Evolutionary conservation across 768 basidiomycete genomes (phyloP).

Genomic region (Pleurotus tuber-regium): DNA sequence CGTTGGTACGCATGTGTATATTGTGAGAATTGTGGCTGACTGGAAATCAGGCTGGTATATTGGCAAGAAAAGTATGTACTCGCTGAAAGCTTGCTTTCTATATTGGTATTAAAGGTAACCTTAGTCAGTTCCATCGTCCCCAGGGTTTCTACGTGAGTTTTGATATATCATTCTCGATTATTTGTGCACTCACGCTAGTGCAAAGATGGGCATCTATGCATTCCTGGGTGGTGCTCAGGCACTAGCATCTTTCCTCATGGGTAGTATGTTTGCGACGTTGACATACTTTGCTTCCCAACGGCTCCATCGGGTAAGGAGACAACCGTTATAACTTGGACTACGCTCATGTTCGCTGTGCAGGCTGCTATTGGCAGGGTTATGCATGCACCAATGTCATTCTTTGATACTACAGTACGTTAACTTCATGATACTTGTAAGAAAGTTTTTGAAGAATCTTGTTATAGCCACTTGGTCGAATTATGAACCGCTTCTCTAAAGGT

Average conservation of each 20-base stretch:
- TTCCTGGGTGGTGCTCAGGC: constrained; percentile 13
- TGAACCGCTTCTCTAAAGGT: constrained; percentile 89
- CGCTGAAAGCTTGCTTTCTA: too few species aligned
- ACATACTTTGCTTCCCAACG: constrained; percentile 11
- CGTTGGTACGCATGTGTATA: constrained; percentile 17
- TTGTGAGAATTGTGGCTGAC: constrained; percentile 10
- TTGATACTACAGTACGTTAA: constrained; percentile 70
- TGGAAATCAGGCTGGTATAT: constrained; percentile 65
- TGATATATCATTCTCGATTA: neutral
- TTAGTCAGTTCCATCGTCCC: constrained; percentile 52
- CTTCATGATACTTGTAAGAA: neutral
- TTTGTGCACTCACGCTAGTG: neutral
- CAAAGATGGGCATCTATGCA: constrained; percentile 16
- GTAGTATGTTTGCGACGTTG: constrained; percentile 13
- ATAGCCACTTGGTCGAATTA: constrained; percentile 79
- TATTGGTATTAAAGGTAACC: constrained; percentile 12
- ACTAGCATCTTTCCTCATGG: constrained; percentile 13
- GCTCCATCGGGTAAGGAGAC: neutral
- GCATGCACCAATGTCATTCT: constrained; percentile 88
- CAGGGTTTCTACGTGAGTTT: constrained; percentile 69
- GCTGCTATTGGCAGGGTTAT: constrained; percentile 66
- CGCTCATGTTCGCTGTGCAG: constrained; percentile 25
- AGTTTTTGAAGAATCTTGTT: constrained; percentile 14
- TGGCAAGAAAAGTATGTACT: constrained; percentile 67
- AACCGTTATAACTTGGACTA: neutral